Evolutionary conservation across 2,329 filamentous ascomycete genomes (phyloP).

Genomic region (Penicillium sp.): DNA sequence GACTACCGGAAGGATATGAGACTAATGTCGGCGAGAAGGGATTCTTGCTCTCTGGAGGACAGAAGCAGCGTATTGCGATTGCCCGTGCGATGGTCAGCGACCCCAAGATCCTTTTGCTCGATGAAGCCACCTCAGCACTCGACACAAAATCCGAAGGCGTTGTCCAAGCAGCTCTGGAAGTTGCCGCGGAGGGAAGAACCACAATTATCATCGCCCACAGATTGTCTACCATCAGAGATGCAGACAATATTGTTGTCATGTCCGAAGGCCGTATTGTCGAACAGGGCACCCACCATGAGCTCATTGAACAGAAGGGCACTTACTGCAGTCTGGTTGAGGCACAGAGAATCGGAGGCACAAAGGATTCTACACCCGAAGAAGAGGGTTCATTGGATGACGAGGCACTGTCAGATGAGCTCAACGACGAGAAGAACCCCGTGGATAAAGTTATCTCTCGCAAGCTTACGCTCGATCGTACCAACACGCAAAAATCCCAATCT

Average conservation of each 20-base stretch:
- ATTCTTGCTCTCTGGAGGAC: conserved; percentile 79
- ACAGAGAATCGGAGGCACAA: neutral
- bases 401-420: neutral
- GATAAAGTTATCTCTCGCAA: neutral
- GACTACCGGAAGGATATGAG: conserved; percentile 3
- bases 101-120: conserved; percentile 74
- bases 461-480: neutral
- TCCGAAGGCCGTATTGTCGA: conserved; percentile 44
- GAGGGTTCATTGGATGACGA: neutral
- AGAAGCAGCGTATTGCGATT: conserved; percentile 76
- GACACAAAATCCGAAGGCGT: conserved; percentile 43
- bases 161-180: conserved; percentile 11
- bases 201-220: conserved; percentile 54
- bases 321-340: conserved; percentile 6
- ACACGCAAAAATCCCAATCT: neutral
- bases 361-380: neutral
- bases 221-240: conserved; percentile 15
- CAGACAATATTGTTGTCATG: conserved; percentile 19
- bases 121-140: conserved; percentile 72
- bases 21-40: conserved; percentile 36
- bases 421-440: neutral
- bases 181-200: conserved; percentile 1
- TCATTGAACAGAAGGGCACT: conserved; percentile 6
- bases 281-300: conserved; percentile 46
- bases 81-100: conserved; percentile 71